Percentiles rank a stretch among this genome's conserved stretches.
phyloP scores from a whole-genome alignment of 2,329 filamentous ascomycete species.

The Tolypocladium pustulatum region DNA sequence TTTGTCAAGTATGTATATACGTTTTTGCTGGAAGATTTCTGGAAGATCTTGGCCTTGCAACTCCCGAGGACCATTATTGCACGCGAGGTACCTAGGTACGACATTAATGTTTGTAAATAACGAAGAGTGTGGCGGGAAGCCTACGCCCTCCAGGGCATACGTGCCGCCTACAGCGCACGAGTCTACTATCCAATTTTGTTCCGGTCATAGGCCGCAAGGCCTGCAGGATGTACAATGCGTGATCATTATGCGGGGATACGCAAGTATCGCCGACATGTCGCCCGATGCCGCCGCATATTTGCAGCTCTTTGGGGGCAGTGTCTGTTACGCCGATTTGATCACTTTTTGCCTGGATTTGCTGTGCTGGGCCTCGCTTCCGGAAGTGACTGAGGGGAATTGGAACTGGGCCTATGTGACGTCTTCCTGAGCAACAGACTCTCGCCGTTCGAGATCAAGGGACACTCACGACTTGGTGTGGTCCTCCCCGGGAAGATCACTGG shows the following conservation, averaged over 20 bases:
- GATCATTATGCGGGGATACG: background rate
- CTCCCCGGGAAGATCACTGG: conserved; percentile 7
- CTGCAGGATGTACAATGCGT: background rate
- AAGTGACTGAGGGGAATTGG: background rate
- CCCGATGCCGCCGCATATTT: background rate
- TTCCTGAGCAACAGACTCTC: background rate
- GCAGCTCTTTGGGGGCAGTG: background rate
- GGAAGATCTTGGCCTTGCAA: background rate
- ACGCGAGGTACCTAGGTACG: background rate
- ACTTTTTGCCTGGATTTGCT: background rate
- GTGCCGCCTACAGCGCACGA: background rate
- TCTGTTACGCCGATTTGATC: background rate
- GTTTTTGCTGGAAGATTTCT: too few species aligned
- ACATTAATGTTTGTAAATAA: background rate
- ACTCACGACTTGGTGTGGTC: background rate
- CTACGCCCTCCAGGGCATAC: background rate
- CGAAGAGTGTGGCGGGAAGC: background rate
- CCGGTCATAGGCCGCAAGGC: background rate
- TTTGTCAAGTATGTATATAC: background rate
- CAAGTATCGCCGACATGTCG: background rate
- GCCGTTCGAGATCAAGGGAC: background rate
- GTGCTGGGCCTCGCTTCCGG: background rate
- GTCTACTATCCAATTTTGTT: background rate
- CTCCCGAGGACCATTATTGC: background rate
- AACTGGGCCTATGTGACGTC: background rate